Base-by-base conservation (phyloP, 2,329 filamentous ascomycete species). In the Diaporthe capsici region DNA sequence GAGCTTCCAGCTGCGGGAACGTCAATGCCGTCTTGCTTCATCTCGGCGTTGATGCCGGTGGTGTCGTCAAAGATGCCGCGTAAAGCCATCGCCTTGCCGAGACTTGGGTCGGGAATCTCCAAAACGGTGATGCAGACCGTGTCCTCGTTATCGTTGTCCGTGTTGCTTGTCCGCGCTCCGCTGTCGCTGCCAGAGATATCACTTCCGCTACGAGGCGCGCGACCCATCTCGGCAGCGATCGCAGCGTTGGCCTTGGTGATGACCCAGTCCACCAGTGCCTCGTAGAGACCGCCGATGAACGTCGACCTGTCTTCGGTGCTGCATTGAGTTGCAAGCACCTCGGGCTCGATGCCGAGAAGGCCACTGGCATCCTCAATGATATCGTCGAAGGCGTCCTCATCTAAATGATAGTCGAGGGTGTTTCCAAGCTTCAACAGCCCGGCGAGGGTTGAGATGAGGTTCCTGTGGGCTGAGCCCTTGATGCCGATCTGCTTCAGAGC, bases 21-120 rank as follows among this genome's bases (percentile, higher is more conserved):
- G n/a, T 94, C 90, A 0, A 99, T 90, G 13, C 97, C 97, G 79
- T 99, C 97, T 77, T 96, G 93, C 81, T 96, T 98, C 96, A 99
- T 98, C 86, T 99, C 97, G 0, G 94, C 90, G 80, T 98, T 98
- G 85, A 99, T 98, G 71, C 97, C 97, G 28, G 93, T 88, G n/a
- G 88, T 91, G 80, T 98, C 97, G 79, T 99, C 96, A 80, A 99
- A 99, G 49, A 98, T 91, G 20, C 94, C 95, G 53, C 95, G 94
- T 86, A 99, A 92, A 17, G 94, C 92, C n/a, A 97, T 85, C 0
- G 96, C 97, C 84, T 97, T 98, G 75, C 94, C 95, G 0, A 99
- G 88, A 1, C 90, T 89, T 42, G 94, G 92, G 77, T 93, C 91
- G 0, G 97, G 95, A 12, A 98, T 89, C 79, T 98, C 97, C 8